Conservation (phyloP, 208 protist species). For the Crithidia fasciculata region DNA sequence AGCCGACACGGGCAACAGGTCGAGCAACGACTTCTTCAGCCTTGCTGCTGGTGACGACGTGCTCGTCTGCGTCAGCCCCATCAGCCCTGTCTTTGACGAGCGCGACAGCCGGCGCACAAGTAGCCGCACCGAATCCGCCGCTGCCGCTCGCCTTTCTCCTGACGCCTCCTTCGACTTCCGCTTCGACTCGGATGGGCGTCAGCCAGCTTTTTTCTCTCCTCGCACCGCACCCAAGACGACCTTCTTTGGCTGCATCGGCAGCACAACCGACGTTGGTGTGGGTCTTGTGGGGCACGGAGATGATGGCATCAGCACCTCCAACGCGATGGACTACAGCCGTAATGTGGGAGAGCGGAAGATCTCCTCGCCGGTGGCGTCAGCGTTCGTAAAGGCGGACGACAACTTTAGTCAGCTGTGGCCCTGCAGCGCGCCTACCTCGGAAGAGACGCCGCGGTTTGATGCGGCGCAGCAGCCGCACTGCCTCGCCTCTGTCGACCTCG, state of each 20-base stretch:
- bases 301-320: constrained; percentile 11
- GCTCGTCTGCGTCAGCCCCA: neutral
- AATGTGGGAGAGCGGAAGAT: neutral
- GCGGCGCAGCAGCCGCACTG: neutral
- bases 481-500: neutral
- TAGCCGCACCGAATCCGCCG: no score
- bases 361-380: neutral
- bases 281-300: neutral
- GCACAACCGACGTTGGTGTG: neutral
- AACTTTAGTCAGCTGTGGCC: neutral
- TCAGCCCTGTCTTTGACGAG: neutral
- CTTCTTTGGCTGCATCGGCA: neutral
- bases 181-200: neutral
- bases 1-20: neutral
- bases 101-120: no score
- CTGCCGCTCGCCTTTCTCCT: neutral
- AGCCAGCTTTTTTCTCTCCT: neutral
- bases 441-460: no score
- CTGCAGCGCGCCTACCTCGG: neutral
- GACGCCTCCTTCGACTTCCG: constrained; percentile 9
- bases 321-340: neutral
- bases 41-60: neutral
- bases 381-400: neutral
- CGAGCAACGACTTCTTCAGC: constrained; percentile 10
- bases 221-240: neutral